Base-by-base conservation (phyloP, 2,329 filamentous ascomycete species). In the Penicillium sp. region DNA sequence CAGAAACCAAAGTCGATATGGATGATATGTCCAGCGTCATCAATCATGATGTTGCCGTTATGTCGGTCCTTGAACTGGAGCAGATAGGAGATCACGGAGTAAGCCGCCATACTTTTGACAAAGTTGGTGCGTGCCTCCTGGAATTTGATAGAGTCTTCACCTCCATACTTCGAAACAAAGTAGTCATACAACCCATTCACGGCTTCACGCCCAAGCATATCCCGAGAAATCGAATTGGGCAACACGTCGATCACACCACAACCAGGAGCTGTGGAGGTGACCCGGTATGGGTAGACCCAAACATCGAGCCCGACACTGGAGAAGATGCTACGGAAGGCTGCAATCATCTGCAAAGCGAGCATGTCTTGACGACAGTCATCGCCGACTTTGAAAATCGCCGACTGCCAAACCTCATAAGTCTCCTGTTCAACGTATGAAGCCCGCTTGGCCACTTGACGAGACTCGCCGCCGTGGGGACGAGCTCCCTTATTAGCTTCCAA, bases 1-100 rank as follows among this genome's bases (percentile, higher is more conserved):
- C 93, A 98, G 84, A 99, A 99, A 10, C 95, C 95, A 71, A 99
- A 99, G 74, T 99, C 95, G 66, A 99, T 98, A 79, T 99, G 95
- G 53, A 99, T 85, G 69, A 99, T 96, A 76, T 99, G 95, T 4
- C 96, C 95, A 0, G 90, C 90, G 69, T 97, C 93, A 74, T 99
- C 93, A 62, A 99, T 88, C 96, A 99, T 99, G 80, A 99, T 99
- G 80, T 99, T 99, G 60, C 95, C 95, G 74, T 99, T 99, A 79
- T 99, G 95, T 3, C 95, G 88, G 73, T 99, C 95, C 76, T 99
- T 99, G 87, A 99, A 98, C 71, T 99, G 96, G 37, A 99, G 81
- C 14, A 99, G 82, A 78, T 96, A 99, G 0, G 91, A 96, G 64
- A 99, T 98, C 68, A 99, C 89, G 19, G 90, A 96, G 80, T 99